Conservation (phyloP, 169 alveolate species). For the Cryptosporidium meleagridis region DNA sequence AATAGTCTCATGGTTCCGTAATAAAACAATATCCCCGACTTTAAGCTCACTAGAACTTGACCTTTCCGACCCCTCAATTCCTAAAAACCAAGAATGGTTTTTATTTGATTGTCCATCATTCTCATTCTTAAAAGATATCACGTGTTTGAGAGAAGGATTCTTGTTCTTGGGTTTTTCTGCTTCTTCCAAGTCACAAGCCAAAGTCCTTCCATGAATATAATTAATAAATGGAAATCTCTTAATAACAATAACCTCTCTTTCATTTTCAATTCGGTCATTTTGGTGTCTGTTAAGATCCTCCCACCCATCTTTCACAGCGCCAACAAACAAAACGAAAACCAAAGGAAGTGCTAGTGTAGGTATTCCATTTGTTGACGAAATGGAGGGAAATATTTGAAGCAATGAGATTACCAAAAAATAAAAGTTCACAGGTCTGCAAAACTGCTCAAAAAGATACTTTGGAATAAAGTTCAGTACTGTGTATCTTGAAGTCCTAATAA, state of each 20-base stretch:
- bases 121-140: slow-evolving; percentile 20
- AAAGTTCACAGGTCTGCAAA: slow-evolving; percentile 79
- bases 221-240: slow-evolving; percentile 32
- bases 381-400: slow-evolving; percentile 78
- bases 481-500: slow-evolving; percentile 77
- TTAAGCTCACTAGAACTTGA: slow-evolving; percentile 79
- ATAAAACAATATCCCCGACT: slow-evolving; percentile 85
- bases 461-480: slow-evolving; percentile 80
- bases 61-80: slow-evolving; percentile 48
- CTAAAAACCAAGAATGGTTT: neutral
- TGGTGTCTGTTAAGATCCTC: slow-evolving; percentile 82
- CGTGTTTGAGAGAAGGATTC: slow-evolving; percentile 25
- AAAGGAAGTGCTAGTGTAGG: slow-evolving; percentile 81
- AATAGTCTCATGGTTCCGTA: slow-evolving; percentile 85
- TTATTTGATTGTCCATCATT: neutral
- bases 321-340: slow-evolving; percentile 82
- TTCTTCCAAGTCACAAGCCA: slow-evolving; percentile 31
- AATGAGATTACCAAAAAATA: slow-evolving; percentile 80
- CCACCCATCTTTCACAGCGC: slow-evolving; percentile 86
- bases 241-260: slow-evolving; percentile 58
- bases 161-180: slow-evolving; percentile 13
- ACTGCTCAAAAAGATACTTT: slow-evolving; percentile 79
- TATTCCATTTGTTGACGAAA: slow-evolving; percentile 78
- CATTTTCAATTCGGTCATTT: slow-evolving; percentile 80
- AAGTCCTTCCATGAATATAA: slow-evolving; percentile 28